Base-by-base conservation (phyloP, 345 rosid genomes). In the Citrus maxima region DNA sequence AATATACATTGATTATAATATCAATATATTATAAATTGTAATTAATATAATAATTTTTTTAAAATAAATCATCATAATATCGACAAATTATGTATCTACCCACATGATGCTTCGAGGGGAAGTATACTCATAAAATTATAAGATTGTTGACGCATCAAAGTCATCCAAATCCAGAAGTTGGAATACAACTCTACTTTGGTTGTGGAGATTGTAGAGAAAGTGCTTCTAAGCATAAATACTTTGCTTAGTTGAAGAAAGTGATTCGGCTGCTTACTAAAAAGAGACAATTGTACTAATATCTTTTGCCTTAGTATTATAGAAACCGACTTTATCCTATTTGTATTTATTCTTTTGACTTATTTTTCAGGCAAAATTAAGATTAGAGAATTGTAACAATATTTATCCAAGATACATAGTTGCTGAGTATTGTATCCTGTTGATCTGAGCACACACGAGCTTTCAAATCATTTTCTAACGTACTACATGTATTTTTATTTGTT, bases 201-300 rank as follows among this genome's bases (percentile, higher is more conserved):
- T 40, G 38, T 74, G 21, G 32, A 62, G 35, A 40, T 42, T 18
- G 5, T 4, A n/a, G 32, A 30, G 24, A 63, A 7, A 27, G 18
- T 27, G 6, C 6, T 54, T 78, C 54, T 19, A 59, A 73, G 78
- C 73, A 76, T 49, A 34, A 72, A 75, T 84, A 78, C 82, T 79
- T 84, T 32, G 80, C 82, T 82, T 61, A 60, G 40, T 76, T 51
- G 42, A 68, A 27, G 60, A 78, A 76, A 73, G 63, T 32, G 84
- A 84, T 67, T 77, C 75, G 14, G 32, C 42, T 67, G 9, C 2
- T 28, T 19, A 32, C 77, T 61, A 34, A 19, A 69, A 68, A 10
- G 55, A 40, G 18, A 5, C 35, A 65, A 12, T 46, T 46, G 18
- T 63, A 65, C 58, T 59, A 61, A 67, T 10, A 72, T 66, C 70